These are phyloP conservation scores for Keithomyces neogunnii DNA, from an alignment of 2,329 filamentous ascomycete species.

Conservation along the genomic window DNA sequence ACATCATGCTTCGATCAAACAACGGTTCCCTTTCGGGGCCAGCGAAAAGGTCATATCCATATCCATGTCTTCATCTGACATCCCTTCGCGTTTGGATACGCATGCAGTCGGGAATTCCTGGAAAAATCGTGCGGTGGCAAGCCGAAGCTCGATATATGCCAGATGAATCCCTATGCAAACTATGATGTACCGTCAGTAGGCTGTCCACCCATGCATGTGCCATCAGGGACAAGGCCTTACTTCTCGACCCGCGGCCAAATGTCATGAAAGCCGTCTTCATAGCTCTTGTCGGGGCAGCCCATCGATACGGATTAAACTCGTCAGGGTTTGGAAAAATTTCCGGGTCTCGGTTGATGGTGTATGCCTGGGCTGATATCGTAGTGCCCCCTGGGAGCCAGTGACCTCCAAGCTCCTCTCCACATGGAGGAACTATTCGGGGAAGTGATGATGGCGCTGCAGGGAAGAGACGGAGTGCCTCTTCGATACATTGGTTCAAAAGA, in stretches of 20 bases:
- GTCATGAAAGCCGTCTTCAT: slow-evolving; percentile 42
- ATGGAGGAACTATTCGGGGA: slow-evolving; percentile 29
- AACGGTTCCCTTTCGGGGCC: slow-evolving; percentile 21
- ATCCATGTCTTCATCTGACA: slow-evolving; percentile 28
- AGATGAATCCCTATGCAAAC: slow-evolving; percentile 49
- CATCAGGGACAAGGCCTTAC: slow-evolving; percentile 13
- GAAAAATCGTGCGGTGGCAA: slow-evolving; percentile 44
- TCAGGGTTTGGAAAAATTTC: slow-evolving; percentile 31
- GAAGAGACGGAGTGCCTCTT: slow-evolving; percentile 37
- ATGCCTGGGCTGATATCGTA: slow-evolving; percentile 33
- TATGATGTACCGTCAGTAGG: slow-evolving; percentile 5
- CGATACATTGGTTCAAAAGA: slow-evolving; percentile 32
- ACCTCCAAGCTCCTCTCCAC: slow-evolving; percentile 29
- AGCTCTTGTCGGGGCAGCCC: slow-evolving; percentile 16
- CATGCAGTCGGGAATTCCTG: slow-evolving; percentile 30
- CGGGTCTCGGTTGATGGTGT: slow-evolving; percentile 36
- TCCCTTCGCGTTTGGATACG: slow-evolving; percentile 23
- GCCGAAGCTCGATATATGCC: slow-evolving; percentile 45
- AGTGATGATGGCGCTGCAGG: slow-evolving; percentile 29
- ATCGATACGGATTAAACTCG: slow-evolving; percentile 12
- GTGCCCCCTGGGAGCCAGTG: slow-evolving; percentile 30
- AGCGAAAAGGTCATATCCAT: slow-evolving; percentile 24
- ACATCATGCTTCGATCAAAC: slow-evolving; percentile 16
- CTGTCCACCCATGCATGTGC: neutral
- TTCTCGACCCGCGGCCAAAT: slow-evolving; percentile 44